These are phyloP conservation scores for Uncinocarpus reesii DNA, from an alignment of 2,329 filamentous ascomycete genomes.

Conservation along the genomic window DNA sequence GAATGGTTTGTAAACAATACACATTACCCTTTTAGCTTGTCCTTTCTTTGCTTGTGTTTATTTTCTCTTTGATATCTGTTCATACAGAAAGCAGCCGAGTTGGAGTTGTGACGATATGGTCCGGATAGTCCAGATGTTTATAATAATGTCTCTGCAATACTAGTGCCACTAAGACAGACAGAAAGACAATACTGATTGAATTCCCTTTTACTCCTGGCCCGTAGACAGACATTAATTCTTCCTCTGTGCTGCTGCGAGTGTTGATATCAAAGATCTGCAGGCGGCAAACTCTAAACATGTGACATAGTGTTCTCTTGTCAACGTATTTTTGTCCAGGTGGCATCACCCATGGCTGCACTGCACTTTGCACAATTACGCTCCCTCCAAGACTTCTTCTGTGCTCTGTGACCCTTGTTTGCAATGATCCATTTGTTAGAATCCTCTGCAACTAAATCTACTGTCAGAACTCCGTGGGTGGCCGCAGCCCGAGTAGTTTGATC, in stretches of 20 bases:
- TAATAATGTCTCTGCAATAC: too few species aligned
- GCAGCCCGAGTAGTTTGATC: background rate
- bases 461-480: background rate
- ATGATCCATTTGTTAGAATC: background rate
- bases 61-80: too few species aligned
- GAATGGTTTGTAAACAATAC: background rate
- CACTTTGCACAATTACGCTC: background rate
- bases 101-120: background rate
- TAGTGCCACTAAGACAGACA: too few species aligned
- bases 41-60: background rate
- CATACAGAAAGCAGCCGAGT: background rate
- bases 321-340: slow-evolving; percentile 7
- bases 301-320: slow-evolving; percentile 2
- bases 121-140: background rate
- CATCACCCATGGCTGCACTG: background rate
- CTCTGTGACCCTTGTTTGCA: background rate
- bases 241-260: too few species aligned
- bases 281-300: slow-evolving; percentile 9
- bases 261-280: background rate
- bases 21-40: background rate
- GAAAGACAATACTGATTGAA: too few species aligned
- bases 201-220: too few species aligned
- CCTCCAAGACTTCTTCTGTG: background rate
- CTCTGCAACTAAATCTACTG: background rate
- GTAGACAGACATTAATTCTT: too few species aligned